These are phyloP conservation scores for Starmerella sirachaensis DNA, from an alignment of 805 yeast genomes.

Conservation along the genomic window DNA sequence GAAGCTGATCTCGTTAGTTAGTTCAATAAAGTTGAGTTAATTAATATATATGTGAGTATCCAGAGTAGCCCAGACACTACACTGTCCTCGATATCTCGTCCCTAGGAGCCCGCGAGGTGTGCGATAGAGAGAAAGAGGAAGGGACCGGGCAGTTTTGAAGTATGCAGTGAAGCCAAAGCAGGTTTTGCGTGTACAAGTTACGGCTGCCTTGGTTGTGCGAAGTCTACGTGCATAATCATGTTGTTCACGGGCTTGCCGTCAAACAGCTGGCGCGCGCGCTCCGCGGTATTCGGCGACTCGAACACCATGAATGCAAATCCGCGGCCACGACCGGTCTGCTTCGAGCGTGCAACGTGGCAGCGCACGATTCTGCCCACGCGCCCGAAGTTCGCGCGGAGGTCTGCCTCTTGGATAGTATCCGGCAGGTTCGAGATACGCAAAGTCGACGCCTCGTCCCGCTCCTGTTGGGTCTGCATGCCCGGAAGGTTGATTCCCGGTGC, in stretches of 20 bases:
- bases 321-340: conserved; percentile 86
- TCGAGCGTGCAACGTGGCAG: conserved; percentile 74
- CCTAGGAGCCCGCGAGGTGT: too few relatives aligned
- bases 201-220: conserved; percentile 24
- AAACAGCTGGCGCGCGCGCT: conserved; percentile 59
- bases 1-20: too few relatives aligned
- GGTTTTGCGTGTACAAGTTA: too few relatives aligned
- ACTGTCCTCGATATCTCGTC: too few relatives aligned
- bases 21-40: too few relatives aligned
- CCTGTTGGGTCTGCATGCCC: conserved; percentile 31
- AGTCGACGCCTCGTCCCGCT: conserved; percentile 78
- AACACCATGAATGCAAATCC: conserved; percentile 90
- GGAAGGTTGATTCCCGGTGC: conserved; percentile 33
- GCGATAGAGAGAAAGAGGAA: too few relatives aligned
- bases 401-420: conserved; percentile 69
- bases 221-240: conserved; percentile 50
- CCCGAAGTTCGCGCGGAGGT: conserved; percentile 61
- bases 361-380: conserved; percentile 59
- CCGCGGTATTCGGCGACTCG: conserved; percentile 50
- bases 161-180: too few relatives aligned
- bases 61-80: too few relatives aligned
- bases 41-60: too few relatives aligned
- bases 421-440: conserved; percentile 86
- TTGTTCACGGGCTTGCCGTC: conserved; percentile 89
- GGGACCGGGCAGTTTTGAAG: too few relatives aligned